Evolutionary conservation across 2,329 filamentous ascomycete species (phyloP), one percentile per base, ranked within the genome.

Genomic region (Fusarium goolgardi): DNA sequence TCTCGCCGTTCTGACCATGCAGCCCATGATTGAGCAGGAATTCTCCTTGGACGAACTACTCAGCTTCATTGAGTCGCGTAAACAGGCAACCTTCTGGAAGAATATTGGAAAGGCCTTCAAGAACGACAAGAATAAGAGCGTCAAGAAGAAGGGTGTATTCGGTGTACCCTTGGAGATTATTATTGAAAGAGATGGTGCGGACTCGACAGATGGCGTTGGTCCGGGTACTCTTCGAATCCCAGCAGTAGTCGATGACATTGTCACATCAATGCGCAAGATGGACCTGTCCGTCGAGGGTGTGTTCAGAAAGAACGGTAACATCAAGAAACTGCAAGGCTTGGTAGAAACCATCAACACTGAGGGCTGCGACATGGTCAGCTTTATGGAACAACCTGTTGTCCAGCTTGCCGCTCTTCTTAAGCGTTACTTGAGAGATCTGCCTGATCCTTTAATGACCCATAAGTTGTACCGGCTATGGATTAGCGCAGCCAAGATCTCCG

Each of bases 251-350:
- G 95, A 98, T 75, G 95, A 97, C 76, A 90, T 95, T 49, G 91
- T 99, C 37, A 91, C 92, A 6, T 94, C 94, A 15, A 97, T 99
- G 93, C 90, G 94, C 73, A 96, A 95, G 79, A 98, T 99, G 93
- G 96, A 99, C 78, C 94, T 99, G 82, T 98, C 95, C 3, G 93
- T 99, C 2, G 96, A 99, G 79, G 96, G 96, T 73, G 94, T 99
- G 23, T 99, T 99, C 87, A 90, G 96, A 72, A 99, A 99, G 85
- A 99, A 98, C 75, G 96, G 96, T 73, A 99, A 98, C 79, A 97
- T 99, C 81, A 95, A 96, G 78, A 92, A 94, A 71, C 85, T 97
- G 44, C 93, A 92, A 71, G 94, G 97, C 65, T 84, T 96, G 9
- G 90, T 93, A 39, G 93, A 96, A 57, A 85, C 90, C 72, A 94